A percentile compares a stretch with the other conserved stretches of the same genome.
phyloP scores from a whole-genome alignment of 2,329 filamentous ascomycete genomes.

The Amylocarpus encephaloides region DNA sequence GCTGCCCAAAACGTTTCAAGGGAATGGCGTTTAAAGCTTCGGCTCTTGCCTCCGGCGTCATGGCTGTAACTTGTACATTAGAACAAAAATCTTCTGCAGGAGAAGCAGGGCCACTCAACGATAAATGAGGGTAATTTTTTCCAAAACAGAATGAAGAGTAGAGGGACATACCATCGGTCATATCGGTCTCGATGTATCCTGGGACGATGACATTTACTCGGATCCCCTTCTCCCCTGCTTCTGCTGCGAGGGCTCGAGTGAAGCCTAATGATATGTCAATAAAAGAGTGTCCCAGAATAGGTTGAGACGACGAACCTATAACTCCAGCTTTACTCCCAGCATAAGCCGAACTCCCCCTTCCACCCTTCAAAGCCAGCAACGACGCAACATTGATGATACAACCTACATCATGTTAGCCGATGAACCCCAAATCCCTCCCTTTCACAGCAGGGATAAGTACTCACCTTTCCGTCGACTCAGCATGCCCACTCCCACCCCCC shows the following conservation, averaged over 20 bases:
- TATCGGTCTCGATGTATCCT: conserved; percentile 75
- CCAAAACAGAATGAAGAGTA: neutral
- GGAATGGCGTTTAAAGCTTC: conserved; percentile 51
- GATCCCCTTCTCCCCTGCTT: conserved; percentile 55
- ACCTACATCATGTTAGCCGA: conserved; percentile 31
- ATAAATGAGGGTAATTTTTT: neutral
- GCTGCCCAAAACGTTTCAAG: conserved; percentile 56
- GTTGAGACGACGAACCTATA: conserved; percentile 45
- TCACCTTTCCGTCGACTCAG: conserved; percentile 32
- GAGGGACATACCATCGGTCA: conserved; percentile 59
- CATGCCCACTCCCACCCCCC: conserved; percentile 44
- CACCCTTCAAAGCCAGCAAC: conserved; percentile 63
- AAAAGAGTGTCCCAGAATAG: neutral
- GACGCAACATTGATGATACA: conserved; percentile 81
- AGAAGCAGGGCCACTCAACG: conserved; percentile 8
- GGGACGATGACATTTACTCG: conserved; percentile 77
- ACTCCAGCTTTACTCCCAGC: conserved; percentile 77
- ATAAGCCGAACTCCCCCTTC: conserved; percentile 65
- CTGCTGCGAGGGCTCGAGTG: conserved; percentile 59
- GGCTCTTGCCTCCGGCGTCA: conserved; percentile 34
- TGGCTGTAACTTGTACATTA: conserved; percentile 37
- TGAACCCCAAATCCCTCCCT: neutral
- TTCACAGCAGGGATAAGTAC: conserved; percentile 3
- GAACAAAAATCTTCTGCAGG: conserved; percentile 23
- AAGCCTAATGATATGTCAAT: conserved; percentile 43